phyloP scores from a whole-genome alignment of 306 rosid genomes.

The Lathyrus sativus region DNA sequence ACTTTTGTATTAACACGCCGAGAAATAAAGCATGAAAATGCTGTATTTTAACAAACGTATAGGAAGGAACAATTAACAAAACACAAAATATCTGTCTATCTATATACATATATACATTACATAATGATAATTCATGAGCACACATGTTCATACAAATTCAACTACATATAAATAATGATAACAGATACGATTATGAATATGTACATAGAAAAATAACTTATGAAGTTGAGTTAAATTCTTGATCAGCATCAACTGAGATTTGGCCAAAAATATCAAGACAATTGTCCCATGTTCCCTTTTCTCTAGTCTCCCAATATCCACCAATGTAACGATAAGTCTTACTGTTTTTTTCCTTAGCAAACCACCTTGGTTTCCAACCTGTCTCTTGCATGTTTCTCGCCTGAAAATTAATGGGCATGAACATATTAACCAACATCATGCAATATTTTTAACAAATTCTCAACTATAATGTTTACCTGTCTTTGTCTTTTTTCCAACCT shows the following conservation, averaged over 20 bases:
- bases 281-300: constrained; percentile 66
- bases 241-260: constrained; percentile 47
- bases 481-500: constrained; percentile 89
- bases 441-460: background rate
- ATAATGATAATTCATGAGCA: too few species aligned
- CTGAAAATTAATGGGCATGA: constrained; percentile 38
- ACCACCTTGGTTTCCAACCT: constrained; percentile 98
- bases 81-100: too few species aligned
- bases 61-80: too few species aligned
- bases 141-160: too few species aligned
- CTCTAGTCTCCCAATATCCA: constrained; percentile 95
- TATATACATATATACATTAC: too few species aligned
- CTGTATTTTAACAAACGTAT: too few species aligned
- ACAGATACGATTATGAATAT: constrained; percentile 29
- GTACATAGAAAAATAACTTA: constrained; percentile 8
- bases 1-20: too few species aligned
- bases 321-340: constrained; percentile 65
- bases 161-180: constrained; percentile 5
- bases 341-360: constrained; percentile 64
- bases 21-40: too few species aligned
- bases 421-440: constrained; percentile 20
- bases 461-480: constrained; percentile 56
- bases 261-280: constrained; percentile 85
- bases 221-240: constrained; percentile 28
- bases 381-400: constrained; percentile 86